These are phyloP conservation scores for Citrus sp. DNA, from an alignment of 345 rosid species.

Conservation along the genomic window DNA sequence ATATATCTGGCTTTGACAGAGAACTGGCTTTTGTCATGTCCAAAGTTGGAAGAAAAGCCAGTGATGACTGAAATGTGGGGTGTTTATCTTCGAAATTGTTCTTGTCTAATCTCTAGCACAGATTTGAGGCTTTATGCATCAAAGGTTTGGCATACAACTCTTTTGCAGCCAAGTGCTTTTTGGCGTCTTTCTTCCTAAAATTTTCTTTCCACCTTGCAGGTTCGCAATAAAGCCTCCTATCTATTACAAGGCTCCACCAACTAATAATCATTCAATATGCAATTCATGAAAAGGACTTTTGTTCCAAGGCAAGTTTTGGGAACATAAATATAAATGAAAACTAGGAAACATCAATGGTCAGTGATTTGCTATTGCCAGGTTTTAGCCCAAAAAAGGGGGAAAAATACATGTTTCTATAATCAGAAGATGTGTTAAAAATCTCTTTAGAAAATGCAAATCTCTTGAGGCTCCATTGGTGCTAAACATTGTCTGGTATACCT, in stretches of 20 bases:
- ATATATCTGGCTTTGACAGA: constrained; percentile 56
- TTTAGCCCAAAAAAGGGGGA: background rate
- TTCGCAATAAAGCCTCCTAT: constrained; percentile 68
- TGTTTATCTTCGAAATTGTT: constrained; percentile 64
- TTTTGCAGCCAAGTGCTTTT: background rate
- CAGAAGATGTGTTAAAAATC: background rate
- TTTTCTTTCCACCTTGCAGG: constrained; percentile 32
- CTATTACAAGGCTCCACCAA: constrained; percentile 43
- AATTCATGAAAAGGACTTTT: background rate
- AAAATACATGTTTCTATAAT: background rate
- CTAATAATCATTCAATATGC: constrained; percentile 11
- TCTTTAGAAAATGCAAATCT: background rate
- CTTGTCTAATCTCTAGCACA: constrained; percentile 68
- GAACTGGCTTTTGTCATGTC: constrained; percentile 66
- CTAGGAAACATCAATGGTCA: background rate
- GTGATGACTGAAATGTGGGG: constrained; percentile 67
- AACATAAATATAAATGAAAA: background rate
- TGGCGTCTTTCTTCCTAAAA: background rate
- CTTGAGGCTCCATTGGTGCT: background rate
- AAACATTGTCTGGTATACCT: background rate
- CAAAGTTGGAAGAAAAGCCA: constrained; percentile 42
- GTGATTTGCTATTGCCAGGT: background rate
- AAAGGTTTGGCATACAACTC: constrained; percentile 40
- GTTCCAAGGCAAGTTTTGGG: background rate
- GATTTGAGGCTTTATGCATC: constrained; percentile 74